Evolutionary conservation across 495 filamentous ascomycete species (phyloP).

Genomic region (Talaromyces wortmannii): DNA sequence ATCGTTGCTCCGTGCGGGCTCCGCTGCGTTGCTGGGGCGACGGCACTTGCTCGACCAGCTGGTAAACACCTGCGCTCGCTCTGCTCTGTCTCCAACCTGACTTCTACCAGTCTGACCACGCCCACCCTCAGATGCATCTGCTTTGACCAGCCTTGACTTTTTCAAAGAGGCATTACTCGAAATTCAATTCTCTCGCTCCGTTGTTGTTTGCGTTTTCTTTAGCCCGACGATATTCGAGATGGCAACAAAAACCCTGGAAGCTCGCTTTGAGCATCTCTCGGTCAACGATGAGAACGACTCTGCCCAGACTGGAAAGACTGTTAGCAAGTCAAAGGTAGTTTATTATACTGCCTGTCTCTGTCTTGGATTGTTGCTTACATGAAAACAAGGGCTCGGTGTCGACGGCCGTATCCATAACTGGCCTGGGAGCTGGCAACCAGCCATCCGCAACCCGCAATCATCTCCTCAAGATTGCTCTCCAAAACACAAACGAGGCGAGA

Average conservation of each 20-base stretch:
- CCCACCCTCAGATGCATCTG: no score
- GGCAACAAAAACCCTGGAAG: slow-evolving; percentile 59
- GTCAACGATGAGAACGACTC: slow-evolving; percentile 75
- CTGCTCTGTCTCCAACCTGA: no score
- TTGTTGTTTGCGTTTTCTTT: slow-evolving; percentile 3
- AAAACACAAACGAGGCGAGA: slow-evolving; percentile 57
- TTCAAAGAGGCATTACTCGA: background rate
- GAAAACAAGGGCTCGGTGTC: slow-evolving; percentile 42
- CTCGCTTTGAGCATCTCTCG: slow-evolving; percentile 75
- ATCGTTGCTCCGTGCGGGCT: slow-evolving; percentile 7
- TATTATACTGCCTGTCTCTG: background rate
- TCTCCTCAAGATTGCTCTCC: slow-evolving; percentile 74
- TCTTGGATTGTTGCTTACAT: background rate
- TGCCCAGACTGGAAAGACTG: slow-evolving; percentile 35
- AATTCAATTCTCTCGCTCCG: background rate
- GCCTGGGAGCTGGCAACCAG: slow-evolving; percentile 43
- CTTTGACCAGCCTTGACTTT: no score
- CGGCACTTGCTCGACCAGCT: background rate
- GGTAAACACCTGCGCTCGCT: no score
- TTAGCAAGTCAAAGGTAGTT: slow-evolving; percentile 65
- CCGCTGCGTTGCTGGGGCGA: slow-evolving; percentile 32
- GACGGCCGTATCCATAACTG: slow-evolving; percentile 43
- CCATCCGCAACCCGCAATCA: slow-evolving; percentile 56
- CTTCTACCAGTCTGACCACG: no score
- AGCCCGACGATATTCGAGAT: slow-evolving; percentile 23